Conservation (phyloP, 78 protist genomes). For the Parvularia atlantis region DNA sequence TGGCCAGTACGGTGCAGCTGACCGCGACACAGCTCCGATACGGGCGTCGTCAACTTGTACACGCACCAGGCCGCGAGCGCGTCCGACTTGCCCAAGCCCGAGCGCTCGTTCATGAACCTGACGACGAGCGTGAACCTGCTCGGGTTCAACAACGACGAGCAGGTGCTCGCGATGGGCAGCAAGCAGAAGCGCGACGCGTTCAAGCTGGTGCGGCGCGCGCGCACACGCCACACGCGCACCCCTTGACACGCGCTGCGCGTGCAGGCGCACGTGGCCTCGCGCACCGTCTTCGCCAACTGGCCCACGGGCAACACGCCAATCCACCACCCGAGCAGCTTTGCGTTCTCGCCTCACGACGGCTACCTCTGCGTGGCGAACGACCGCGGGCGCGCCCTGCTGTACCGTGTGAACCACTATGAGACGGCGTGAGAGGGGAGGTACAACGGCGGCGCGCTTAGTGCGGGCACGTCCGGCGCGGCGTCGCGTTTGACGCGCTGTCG, state of each 20-base stretch:
- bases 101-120: conserved; percentile 21
- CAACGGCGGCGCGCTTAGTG: too few species aligned
- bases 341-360: conserved; percentile 17
- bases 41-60: conserved; percentile 36
- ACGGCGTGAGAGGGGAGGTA: too few species aligned
- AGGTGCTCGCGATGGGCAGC: conserved; percentile 1
- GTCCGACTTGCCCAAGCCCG: conserved; percentile 3
- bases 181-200: conserved; percentile 7
- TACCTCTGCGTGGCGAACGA: conserved; percentile 27
- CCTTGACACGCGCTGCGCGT: not conserved
- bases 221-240: not conserved
- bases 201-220: conserved; percentile 5
- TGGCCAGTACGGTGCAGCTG: not conserved
- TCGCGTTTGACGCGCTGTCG: too few species aligned
- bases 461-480: too few species aligned
- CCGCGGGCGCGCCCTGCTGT: conserved; percentile 32
- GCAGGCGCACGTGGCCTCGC: conserved; percentile 12
- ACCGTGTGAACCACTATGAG: conserved; percentile 30
- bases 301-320: conserved; percentile 39
- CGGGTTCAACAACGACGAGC: conserved; percentile 11
- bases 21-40: not conserved
- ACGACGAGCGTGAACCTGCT: conserved; percentile 19
- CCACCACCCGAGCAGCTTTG: conserved; percentile 6
- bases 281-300: conserved; percentile 44
- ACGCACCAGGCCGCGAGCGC: not conserved